A percentile compares a stretch with the other conserved stretches of the same genome.
phyloP scores from a whole-genome alignment of 164 flowering plant species.

The Annona squamosa region DNA sequence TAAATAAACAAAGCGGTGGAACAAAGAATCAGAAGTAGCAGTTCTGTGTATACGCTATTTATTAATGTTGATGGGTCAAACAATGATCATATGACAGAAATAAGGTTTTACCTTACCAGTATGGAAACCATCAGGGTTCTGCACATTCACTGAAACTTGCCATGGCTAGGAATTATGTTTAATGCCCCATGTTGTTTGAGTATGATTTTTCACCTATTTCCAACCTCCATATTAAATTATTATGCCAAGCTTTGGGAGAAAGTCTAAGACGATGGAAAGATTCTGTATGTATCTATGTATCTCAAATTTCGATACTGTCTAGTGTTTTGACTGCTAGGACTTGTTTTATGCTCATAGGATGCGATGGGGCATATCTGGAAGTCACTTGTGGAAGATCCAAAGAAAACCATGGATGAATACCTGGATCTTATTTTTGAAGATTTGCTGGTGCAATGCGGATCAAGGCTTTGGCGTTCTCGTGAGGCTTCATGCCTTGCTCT shows the following conservation, averaged over 20 bases:
- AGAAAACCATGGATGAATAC: slow-evolving; percentile 82
- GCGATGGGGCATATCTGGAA: slow-evolving; percentile 99
- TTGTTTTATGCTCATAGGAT: slow-evolving; percentile 46
- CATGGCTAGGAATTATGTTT: too few species aligned
- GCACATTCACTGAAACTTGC: too few species aligned
- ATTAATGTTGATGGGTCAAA: too few species aligned
- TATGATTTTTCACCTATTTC: neutral
- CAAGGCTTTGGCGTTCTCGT: slow-evolving; percentile 97
- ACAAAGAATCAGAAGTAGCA: too few species aligned
- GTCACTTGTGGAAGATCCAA: slow-evolving; percentile 81
- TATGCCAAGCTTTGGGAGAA: neutral
- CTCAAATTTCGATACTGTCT: slow-evolving; percentile 10
- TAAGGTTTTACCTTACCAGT: too few species aligned
- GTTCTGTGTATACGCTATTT: too few species aligned
- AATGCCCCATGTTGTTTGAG: too few species aligned
- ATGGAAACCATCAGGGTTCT: too few species aligned
- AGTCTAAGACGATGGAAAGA: neutral
- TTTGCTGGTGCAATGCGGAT: slow-evolving; percentile 72
- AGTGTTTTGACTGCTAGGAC: slow-evolving; percentile 8
- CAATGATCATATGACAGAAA: too few species aligned
- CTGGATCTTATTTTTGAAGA: slow-evolving; percentile 77
- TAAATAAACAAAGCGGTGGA: too few species aligned
- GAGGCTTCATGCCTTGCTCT: slow-evolving; percentile 97
- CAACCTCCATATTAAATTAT: neutral
- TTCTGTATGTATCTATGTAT: neutral